These are phyloP conservation scores for Penicillium sp. DNA, from an alignment of 2,329 filamentous ascomycete species.

Conservation along the genomic window DNA sequence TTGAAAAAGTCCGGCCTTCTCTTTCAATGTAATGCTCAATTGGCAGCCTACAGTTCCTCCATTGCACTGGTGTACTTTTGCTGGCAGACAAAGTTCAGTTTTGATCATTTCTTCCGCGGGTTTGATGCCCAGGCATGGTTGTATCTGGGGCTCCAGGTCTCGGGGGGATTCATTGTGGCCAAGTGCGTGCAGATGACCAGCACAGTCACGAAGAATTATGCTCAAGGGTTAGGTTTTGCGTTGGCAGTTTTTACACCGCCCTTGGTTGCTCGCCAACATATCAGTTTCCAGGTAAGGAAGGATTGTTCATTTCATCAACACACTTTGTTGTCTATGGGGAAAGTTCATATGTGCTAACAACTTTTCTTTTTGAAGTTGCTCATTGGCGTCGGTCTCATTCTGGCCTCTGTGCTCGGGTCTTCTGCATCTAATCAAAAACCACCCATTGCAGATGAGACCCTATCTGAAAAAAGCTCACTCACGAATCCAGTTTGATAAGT, in stretches of 20 bases:
- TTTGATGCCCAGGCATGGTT: background rate
- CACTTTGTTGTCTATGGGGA: no score
- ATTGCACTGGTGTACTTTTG: background rate
- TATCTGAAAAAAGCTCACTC: background rate
- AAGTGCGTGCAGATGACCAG: constrained; percentile 2
- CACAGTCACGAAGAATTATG: constrained; percentile 4
- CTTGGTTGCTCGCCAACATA: background rate
- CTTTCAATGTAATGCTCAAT: background rate
- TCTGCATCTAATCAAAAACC: background rate
- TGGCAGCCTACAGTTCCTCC: background rate
- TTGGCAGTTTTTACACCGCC: background rate
- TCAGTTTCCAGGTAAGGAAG: background rate
- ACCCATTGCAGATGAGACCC: background rate
- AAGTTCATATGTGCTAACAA: background rate
- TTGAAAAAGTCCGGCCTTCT: background rate
- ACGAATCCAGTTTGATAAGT: no score
- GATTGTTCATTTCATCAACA: no score
- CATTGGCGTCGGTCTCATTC: background rate
- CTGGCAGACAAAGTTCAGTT: background rate
- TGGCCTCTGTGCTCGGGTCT: background rate
- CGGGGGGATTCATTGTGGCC: constrained; percentile 2
- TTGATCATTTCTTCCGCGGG: background rate
- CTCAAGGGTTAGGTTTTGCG: constrained; percentile 1
- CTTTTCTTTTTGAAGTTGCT: background rate
- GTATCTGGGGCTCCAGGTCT: background rate